Conservation (phyloP, 1,284 basidiomycete species). For the Microbotryum saponariae region DNA sequence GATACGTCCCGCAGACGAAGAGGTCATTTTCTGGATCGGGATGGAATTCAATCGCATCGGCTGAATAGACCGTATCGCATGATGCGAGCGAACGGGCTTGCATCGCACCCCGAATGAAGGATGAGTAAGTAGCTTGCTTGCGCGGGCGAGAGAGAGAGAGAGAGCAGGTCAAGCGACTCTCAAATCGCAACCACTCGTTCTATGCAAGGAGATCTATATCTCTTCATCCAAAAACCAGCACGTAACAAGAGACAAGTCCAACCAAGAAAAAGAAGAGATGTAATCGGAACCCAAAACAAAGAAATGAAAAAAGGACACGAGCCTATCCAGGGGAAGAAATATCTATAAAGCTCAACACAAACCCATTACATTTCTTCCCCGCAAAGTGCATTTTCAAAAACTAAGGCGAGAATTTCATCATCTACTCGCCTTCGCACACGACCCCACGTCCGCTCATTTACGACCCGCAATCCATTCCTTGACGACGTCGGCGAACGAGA, state of each 20-base stretch:
- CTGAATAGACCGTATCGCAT: constrained; percentile 68
- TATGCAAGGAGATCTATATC: too few relatives aligned
- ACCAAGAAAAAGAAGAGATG: background rate
- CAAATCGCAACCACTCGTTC: too few relatives aligned
- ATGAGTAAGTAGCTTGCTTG: too few relatives aligned
- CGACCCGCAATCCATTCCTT: constrained; percentile 5
- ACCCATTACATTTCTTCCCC: background rate
- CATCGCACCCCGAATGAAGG: too few relatives aligned
- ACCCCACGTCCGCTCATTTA: constrained; percentile 2
- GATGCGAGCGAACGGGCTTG: constrained; percentile 12
- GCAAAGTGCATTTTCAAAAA: background rate
- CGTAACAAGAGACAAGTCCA: background rate
- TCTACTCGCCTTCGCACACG: background rate
- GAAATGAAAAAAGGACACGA: background rate
- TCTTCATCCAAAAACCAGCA: background rate
- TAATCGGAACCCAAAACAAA: background rate
- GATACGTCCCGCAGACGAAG: constrained; percentile 85
- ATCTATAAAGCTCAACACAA: background rate
- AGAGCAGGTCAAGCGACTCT: too few relatives aligned
- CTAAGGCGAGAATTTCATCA: background rate
- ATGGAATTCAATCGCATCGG: constrained; percentile 86
- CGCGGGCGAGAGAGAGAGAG: too few relatives aligned
- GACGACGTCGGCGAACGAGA: constrained; percentile 86
- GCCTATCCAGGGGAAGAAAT: background rate
- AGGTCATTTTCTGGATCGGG: constrained; percentile 55